Base-by-base conservation (phyloP, 73 alveolate species). In the Paramecium primaurelia region DNA sequence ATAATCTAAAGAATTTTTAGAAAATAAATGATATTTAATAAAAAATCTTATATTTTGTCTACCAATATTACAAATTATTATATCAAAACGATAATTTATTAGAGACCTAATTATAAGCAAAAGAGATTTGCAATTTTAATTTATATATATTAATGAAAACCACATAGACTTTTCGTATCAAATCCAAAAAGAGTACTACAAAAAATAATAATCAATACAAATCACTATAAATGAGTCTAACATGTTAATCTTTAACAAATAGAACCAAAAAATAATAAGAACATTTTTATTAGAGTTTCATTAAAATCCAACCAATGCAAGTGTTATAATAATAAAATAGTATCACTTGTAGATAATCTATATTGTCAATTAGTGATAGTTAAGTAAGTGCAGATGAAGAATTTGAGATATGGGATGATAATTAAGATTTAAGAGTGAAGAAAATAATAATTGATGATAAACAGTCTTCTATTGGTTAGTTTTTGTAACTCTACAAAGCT, bases 351-450 rank as follows among this genome's bases (percentile, higher is more conserved):
- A 54, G 69, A 18, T 8, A 54, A 5, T 54, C 69, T 22, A 54
- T 54, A 54, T 2, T 54, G 20, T 54, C 69, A 20, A 16, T 26
- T 2, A 37, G 12, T 22, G 88, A 75, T 40, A 75, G 88, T 38
- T 22, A 37, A 14, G 38, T 20, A 16, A 75, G 88, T 40, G 34
- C 34, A 75, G 88, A 75, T 4, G 88, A 75, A 6, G 88, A 75
- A 75, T 40, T 32, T 36, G 88, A 75, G 14, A 34, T 75, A 30
- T 75, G 88, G 88, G 59, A 75, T 75, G 49, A 30, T 11, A 75
- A 37, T 75, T 37, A 34, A 75, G 88, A 75, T 18, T 16, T 75
- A 20, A 34, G 88, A 75, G 88, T 75, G 0, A 34, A 75, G n/a
- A 75, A 75, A 37, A 34, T 75, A 20, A 6, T 45, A 7, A 3